phyloP scores from a whole-genome alignment of 2,329 filamentous ascomycete species.

The Paramyrothecium roridum region DNA sequence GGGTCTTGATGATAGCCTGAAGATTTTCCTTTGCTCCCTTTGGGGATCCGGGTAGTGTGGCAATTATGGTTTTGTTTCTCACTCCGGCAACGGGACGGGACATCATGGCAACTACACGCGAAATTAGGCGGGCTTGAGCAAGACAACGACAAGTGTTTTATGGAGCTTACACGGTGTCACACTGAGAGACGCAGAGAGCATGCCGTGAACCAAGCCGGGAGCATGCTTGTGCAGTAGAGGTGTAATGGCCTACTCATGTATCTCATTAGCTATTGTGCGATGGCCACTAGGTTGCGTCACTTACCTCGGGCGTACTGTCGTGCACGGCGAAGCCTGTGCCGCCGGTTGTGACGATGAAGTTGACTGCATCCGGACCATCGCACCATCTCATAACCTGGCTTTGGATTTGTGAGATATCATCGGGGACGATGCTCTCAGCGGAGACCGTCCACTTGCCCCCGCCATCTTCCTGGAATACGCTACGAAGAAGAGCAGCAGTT shows the following conservation, averaged over 20 bases:
- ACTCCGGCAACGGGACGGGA: conserved; percentile 88
- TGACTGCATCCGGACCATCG: conserved; percentile 60
- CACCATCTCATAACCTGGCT: conserved; percentile 69
- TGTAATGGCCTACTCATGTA: conserved; percentile 61
- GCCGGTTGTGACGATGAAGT: conserved; percentile 84
- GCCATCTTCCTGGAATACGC: conserved; percentile 66
- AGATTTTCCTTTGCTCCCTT: conserved; percentile 95
- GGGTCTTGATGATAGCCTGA: conserved; percentile 79
- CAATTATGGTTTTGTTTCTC: conserved; percentile 73
- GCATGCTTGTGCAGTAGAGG: conserved; percentile 81
- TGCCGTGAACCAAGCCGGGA: conserved; percentile 88
- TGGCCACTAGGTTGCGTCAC: not conserved
- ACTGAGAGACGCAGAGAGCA: conserved; percentile 79
- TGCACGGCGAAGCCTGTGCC: conserved; percentile 87
- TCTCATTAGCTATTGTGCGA: not conserved
- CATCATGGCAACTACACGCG: conserved; percentile 84
- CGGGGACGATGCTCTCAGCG: conserved; percentile 73
- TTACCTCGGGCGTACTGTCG: conserved; percentile 85
- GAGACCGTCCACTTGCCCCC: conserved; percentile 68
- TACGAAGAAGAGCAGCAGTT: conserved; percentile 62
- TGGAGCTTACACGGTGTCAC: conserved; percentile 79
- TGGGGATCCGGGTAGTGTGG: conserved; percentile 90
- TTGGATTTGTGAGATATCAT: conserved; percentile 74
- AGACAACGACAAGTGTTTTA: conserved; percentile 16
- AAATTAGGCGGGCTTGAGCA: not conserved